These are phyloP conservation scores for Fusarium paranaense DNA, from an alignment of 2,329 filamentous ascomycete genomes.

Conservation along the genomic window DNA sequence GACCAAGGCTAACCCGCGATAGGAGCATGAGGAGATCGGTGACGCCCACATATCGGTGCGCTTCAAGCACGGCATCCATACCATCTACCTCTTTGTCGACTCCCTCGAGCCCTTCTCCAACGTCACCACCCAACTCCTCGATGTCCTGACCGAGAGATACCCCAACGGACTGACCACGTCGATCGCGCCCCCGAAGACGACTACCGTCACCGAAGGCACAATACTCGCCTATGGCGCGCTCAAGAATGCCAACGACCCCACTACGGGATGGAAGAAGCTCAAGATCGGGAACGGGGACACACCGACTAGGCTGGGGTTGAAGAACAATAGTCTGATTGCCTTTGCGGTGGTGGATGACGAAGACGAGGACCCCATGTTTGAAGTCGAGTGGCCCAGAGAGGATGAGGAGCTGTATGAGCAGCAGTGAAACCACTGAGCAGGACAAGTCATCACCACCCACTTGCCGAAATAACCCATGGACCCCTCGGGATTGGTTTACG, in stretches of 20 bases:
- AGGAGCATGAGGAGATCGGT: constrained; percentile 46
- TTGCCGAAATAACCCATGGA: not conserved
- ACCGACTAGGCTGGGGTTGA: constrained; percentile 56
- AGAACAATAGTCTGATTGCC: constrained; percentile 61
- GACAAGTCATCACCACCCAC: not conserved
- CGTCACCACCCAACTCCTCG: constrained; percentile 69
- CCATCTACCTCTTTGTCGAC: constrained; percentile 75
- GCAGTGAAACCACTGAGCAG: not conserved
- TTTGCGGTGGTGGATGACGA: constrained; percentile 59
- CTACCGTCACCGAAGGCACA: constrained; percentile 54
- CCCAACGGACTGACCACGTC: constrained; percentile 62
- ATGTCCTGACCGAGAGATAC: constrained; percentile 68
- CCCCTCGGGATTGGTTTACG: not conserved
- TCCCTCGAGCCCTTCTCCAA: constrained; percentile 66
- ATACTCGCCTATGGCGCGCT: constrained; percentile 61
- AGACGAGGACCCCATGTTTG: constrained; percentile 55
- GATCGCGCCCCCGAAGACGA: constrained; percentile 48
- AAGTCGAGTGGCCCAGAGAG: constrained; percentile 60
- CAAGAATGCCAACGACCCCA: constrained; percentile 57
- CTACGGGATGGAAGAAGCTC: constrained; percentile 63
- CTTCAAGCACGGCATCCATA: constrained; percentile 79
- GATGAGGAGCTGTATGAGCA: constrained; percentile 52
- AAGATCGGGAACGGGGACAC: constrained; percentile 52
- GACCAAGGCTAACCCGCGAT: not conserved
- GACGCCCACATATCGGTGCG: constrained; percentile 73